A percentile compares a stretch with the other conserved stretches of the same genome.
Evolutionary conservation across 176 grass and related monocot species (phyloP).

Genomic region (Lolium perenne): DNA sequence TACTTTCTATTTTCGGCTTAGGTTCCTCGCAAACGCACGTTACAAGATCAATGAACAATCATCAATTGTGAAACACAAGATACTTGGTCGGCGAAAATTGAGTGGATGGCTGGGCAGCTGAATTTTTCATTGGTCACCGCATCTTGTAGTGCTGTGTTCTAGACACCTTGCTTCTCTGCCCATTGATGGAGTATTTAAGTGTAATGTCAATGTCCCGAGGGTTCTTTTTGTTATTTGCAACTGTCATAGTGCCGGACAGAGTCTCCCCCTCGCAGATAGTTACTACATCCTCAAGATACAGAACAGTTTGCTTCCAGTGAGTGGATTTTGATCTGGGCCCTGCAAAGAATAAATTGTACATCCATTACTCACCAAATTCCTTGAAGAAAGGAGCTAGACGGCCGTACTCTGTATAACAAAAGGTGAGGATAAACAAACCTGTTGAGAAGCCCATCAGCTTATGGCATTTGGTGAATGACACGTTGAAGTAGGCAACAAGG

Average conservation of each 20-base stretch:
- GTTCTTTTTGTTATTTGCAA: constrained; percentile 84
- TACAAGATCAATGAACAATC: background rate
- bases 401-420: background rate
- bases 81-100: constrained; percentile 26
- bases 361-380: background rate
- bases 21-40: constrained; percentile 23
- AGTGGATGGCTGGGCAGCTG: background rate
- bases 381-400: background rate
- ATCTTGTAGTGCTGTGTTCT: constrained; percentile 96
- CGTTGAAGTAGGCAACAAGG: constrained; percentile 91
- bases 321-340: constrained; percentile 91
- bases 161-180: constrained; percentile 60
- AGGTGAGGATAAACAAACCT: constrained; percentile 47
- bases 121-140: constrained; percentile 52
- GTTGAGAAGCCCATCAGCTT: constrained; percentile 94
- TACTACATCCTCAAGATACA: constrained; percentile 91
- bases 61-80: constrained; percentile 32
- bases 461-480: constrained; percentile 95
- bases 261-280: constrained; percentile 85
- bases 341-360: constrained; percentile 43
- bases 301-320: constrained; percentile 98
- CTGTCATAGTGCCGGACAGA: constrained; percentile 71
- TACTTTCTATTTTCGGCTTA: constrained; percentile 37
- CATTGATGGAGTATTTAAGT: constrained; percentile 81
- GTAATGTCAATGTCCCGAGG: constrained; percentile 89